Evolutionary conservation across 352 stramenopile species (phyloP).

Genomic region (Globisporangium echinulatum): DNA sequence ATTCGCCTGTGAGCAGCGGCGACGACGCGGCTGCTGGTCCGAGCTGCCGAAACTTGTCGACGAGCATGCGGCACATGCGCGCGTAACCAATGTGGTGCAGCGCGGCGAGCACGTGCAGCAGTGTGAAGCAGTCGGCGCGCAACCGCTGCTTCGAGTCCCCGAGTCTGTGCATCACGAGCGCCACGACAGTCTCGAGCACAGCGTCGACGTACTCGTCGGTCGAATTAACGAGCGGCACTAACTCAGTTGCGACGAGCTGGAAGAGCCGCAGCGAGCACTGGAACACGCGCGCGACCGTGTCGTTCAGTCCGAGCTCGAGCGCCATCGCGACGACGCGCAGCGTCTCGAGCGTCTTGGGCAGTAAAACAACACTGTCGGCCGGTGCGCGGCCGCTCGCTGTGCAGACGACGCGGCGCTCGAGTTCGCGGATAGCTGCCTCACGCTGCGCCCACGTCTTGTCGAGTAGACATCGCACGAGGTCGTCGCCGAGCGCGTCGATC

Average conservation of each 20-base stretch:
- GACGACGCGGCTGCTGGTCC: constrained; percentile 31
- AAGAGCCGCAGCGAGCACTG: constrained; percentile 70
- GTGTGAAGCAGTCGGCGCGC: constrained; percentile 61
- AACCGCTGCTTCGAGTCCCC: constrained; percentile 73
- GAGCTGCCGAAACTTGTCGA: constrained; percentile 48
- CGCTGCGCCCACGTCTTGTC: constrained; percentile 78
- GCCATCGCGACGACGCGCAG: constrained; percentile 49
- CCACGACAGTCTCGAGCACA: constrained; percentile 53
- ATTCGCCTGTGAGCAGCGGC: constrained; percentile 42
- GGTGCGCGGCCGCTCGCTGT: constrained; percentile 38
- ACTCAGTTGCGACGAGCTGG: constrained; percentile 65
- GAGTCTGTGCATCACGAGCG: constrained; percentile 63
- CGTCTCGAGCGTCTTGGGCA: constrained; percentile 50
- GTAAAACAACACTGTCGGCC: constrained; percentile 23
- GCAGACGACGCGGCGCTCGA: constrained; percentile 59
- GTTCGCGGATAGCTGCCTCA: constrained; percentile 64
- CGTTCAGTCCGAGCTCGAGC: constrained; percentile 63
- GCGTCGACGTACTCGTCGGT: constrained; percentile 45
- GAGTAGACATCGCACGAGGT: constrained; percentile 67
- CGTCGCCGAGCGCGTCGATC: constrained; percentile 57
- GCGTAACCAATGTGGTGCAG: constrained; percentile 53
- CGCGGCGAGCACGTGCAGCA: constrained; percentile 55
- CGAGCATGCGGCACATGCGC: constrained; percentile 56
- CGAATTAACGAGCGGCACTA: constrained; percentile 45
- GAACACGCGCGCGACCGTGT: constrained; percentile 73